Percentiles rank a stretch among this genome's conserved stretches.
These are phyloP conservation scores for Botryotinia convoluta DNA, from an alignment of 2,329 filamentous ascomycete genomes.

Conservation along the genomic window DNA sequence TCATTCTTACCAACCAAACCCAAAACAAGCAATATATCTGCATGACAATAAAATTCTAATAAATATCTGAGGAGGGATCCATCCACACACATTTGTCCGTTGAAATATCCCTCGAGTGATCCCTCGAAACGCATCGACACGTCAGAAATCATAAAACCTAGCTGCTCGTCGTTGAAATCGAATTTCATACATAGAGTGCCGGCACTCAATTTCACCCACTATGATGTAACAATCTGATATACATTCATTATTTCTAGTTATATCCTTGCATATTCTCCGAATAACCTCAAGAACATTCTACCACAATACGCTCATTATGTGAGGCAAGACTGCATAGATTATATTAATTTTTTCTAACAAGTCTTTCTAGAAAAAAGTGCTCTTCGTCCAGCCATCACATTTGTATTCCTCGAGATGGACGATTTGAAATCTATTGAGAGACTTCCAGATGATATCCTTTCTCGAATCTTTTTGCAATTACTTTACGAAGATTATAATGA, in stretches of 20 bases:
- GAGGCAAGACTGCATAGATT: conserved; percentile 2
- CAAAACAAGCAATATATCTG: conserved; percentile 16
- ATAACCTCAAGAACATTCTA: conserved; percentile 12
- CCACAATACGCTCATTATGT: conserved; percentile 3
- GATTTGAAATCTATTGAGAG: conserved; percentile 16
- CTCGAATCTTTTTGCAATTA: conserved; percentile 17
- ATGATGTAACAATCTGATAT: conserved; percentile 16
- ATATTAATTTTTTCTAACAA: neutral
- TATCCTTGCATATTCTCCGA: conserved; percentile 1
- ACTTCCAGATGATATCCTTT: conserved; percentile 22
- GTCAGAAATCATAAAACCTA: conserved; percentile 21
- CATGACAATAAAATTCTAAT: conserved; percentile 19
- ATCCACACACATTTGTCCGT: conserved; percentile 12
- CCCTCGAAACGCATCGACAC: conserved; percentile 18
- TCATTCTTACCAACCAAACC: conserved; percentile 16
- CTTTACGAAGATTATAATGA: conserved; percentile 13
- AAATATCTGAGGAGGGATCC: conserved; percentile 11
- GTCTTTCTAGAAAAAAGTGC: conserved; percentile 8
- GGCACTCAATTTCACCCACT: conserved; percentile 14
- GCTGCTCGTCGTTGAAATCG: conserved; percentile 3
- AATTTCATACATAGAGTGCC: conserved; percentile 18
- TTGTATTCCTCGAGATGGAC: conserved; percentile 12
- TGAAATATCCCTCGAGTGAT: conserved; percentile 8
- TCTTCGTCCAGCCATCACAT: neutral
- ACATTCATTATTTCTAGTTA: conserved; percentile 3